phyloP scores from a whole-genome alignment of 768 basidiomycete genomes.

The Termitomyces sp. region DNA sequence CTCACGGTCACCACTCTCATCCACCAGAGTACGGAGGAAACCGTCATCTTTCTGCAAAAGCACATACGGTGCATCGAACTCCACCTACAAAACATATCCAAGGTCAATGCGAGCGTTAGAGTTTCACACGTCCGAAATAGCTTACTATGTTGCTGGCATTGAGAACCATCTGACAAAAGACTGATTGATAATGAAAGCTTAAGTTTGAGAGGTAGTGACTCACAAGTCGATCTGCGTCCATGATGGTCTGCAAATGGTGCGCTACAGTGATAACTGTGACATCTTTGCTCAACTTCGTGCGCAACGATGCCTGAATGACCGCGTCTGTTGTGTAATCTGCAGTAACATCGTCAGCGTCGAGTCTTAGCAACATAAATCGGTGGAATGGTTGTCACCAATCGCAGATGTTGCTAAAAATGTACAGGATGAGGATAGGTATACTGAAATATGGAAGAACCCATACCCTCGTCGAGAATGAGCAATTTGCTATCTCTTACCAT shows the following conservation, averaged over 20 bases:
- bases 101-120: not conserved
- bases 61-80: constrained; percentile 51
- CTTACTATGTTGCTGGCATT: constrained; percentile 48
- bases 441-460: constrained; percentile 11
- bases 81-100: constrained; percentile 32
- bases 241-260: constrained; percentile 63
- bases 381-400: constrained; percentile 43
- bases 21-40: constrained; percentile 48
- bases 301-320: too few relatives aligned
- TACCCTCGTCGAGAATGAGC: too few relatives aligned
- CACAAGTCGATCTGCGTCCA: constrained; percentile 57
- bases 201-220: too few relatives aligned
- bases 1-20: constrained; percentile 53
- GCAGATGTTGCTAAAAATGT: constrained; percentile 36
- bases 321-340: too few relatives aligned
- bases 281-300: too few relatives aligned
- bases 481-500: too few relatives aligned
- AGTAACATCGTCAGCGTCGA: too few relatives aligned
- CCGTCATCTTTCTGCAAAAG: constrained; percentile 53
- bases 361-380: too few relatives aligned
- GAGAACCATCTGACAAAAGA: constrained; percentile 39
- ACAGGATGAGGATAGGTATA: too few relatives aligned
- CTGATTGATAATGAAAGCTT: not conserved
- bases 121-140: not conserved
- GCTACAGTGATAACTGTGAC: too few relatives aligned